Percentiles rank a stretch among this genome's conserved stretches.
phyloP scores from a whole-genome alignment of 2,329 filamentous ascomycete species.

The Aspergillus tamarii region DNA sequence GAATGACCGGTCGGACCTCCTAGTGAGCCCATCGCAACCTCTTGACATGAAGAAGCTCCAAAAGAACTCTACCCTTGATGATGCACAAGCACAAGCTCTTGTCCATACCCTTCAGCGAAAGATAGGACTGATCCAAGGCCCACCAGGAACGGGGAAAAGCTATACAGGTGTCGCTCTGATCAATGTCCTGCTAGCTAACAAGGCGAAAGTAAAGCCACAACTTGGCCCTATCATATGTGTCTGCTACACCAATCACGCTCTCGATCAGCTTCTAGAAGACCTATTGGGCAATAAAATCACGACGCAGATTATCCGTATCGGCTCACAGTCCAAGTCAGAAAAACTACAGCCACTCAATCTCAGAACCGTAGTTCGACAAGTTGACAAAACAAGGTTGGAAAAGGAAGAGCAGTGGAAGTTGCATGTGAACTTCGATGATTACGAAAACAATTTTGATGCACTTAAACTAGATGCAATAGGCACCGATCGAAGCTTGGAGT shows the following conservation, averaged over 20 bases:
- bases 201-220: conserved; percentile 19
- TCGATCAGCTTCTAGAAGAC: conserved; percentile 65
- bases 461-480: conserved; percentile 13
- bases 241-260: conserved; percentile 58
- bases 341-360: conserved; percentile 57
- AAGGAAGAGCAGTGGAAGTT: conserved; percentile 22
- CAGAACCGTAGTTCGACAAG: conserved; percentile 32
- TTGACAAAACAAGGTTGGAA: conserved; percentile 41
- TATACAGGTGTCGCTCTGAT: conserved; percentile 33
- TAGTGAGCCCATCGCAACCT: neutral
- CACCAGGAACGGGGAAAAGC: conserved; percentile 34
- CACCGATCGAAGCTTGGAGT: conserved; percentile 15
- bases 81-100: conserved; percentile 26
- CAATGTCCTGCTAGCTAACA: conserved; percentile 25
- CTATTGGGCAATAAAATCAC: conserved; percentile 45
- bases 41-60: conserved; percentile 23
- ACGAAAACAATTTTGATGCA: conserved; percentile 16
- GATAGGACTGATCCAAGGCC: conserved; percentile 32
- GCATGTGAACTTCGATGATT: conserved; percentile 12
- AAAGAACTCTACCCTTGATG: conserved; percentile 23
- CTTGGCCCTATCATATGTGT: conserved; percentile 54
- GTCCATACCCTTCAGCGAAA: conserved; percentile 20
- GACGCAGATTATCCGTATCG: conserved; percentile 62
- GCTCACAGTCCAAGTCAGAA: conserved; percentile 60
- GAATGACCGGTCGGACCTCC: conserved; percentile 26